Conservation (phyloP, 2,329 filamentous ascomycete species). For the Hirsutella thompsonii region DNA sequence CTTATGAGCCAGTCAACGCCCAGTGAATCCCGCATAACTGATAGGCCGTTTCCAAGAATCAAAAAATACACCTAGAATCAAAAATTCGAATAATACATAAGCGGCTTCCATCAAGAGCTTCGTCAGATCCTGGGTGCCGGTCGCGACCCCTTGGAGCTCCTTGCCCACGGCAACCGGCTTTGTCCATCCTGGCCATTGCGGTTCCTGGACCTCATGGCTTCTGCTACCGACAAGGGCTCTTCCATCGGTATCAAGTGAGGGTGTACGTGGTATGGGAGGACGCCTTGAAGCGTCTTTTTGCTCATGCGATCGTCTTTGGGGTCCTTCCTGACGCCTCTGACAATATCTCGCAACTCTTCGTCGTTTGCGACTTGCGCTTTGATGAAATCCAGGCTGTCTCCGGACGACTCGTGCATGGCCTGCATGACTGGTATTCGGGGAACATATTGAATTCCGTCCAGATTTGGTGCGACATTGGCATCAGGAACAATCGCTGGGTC, state of each 20-base stretch:
- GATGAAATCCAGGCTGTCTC: constrained; percentile 49
- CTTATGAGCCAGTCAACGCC: too few relatives aligned
- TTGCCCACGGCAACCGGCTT: constrained; percentile 13
- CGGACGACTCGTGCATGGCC: constrained; percentile 37
- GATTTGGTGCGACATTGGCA: constrained; percentile 34
- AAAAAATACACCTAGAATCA: too few relatives aligned
- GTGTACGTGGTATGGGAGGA: constrained; percentile 23
- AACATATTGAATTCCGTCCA: constrained; percentile 53
- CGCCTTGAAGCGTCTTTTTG: constrained; percentile 14
- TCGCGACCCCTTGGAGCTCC: constrained; percentile 10
- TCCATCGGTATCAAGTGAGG: constrained; percentile 20
- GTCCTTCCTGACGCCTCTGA: constrained; percentile 42
- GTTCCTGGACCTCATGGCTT: constrained; percentile 15
- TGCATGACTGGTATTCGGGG: constrained; percentile 73
- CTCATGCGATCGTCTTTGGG: constrained; percentile 12
- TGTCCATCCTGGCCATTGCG: constrained; percentile 10
- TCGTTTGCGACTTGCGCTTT: constrained; percentile 76
- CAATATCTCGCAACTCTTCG: constrained; percentile 58
- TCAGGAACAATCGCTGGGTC: constrained; percentile 51
- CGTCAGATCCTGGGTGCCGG: constrained; percentile 14
- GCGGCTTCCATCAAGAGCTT: too few relatives aligned
- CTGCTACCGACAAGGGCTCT: constrained; percentile 21
- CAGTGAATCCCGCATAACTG: too few relatives aligned
- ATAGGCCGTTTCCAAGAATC: too few relatives aligned
- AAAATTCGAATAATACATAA: too few relatives aligned